Base-by-base conservation (phyloP, 805 yeast species). In the Komagataella pastoris region DNA sequence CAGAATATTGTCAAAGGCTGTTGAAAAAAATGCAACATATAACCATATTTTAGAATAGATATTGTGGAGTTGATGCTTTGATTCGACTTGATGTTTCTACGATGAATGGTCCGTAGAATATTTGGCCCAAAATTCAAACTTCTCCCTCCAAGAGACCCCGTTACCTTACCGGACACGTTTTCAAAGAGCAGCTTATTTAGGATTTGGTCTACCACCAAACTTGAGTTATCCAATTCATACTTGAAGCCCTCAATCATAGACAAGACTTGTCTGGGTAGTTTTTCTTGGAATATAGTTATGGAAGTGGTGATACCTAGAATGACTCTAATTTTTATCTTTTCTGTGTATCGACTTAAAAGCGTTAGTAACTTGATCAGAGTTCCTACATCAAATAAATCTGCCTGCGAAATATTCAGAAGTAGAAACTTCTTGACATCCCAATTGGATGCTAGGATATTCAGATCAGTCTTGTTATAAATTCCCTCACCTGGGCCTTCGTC, bases 261-360 rank as follows among this genome's bases (percentile, higher is more conserved):
- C 23, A 62, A 52, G 1, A 60, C 50, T 5, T 58, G 40, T 24
- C 58, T 57, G 8, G 70, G 61, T 4, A 67, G 55, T 50, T 63
- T 66, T 44, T 68, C 71, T 47, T 64, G 59, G 54, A 67, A 66
- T 10, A 66, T 60, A n/a, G 57, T 58, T 19, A 64, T 57, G 8
- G 70, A 67, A 1, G 70, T 66, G 0, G 69, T 61, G 6, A 68
- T 58, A 10, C 70, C 70, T 48, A 68, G 57, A 3, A 66, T 53
- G 6, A 63, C 52, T 36, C 58, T 59, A 24, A 65, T 57, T 3
- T 23, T 46, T 17, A 47, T 36, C 49, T 14, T 7, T 14, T 23
- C 19, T 21, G 47, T 18, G 36, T 36, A 47, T 17, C 18, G 18
- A 21, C 36, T 47, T 30, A 50, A 43, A 4, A 50, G 19, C 6